phyloP scores from a whole-genome alignment of 2,329 filamentous ascomycete species.

The Rutstroemia sp. region DNA sequence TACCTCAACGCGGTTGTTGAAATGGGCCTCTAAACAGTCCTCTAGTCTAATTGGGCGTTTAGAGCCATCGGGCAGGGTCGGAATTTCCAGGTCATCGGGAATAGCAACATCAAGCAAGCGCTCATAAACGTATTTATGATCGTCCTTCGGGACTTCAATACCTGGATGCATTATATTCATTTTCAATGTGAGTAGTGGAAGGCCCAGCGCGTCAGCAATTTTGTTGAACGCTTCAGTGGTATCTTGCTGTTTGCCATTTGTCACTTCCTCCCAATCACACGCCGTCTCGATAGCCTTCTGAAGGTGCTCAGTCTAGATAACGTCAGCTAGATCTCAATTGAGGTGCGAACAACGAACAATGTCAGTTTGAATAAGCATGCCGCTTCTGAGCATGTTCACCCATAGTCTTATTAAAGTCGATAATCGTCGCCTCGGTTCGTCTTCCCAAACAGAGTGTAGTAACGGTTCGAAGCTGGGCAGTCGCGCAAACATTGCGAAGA shows the following conservation, averaged over 20 bases:
- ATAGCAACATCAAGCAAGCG: conserved; percentile 84
- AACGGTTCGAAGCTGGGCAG: conserved; percentile 90
- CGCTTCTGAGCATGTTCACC: conserved; percentile 85
- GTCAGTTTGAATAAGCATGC: conserved; percentile 77
- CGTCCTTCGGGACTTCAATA: conserved; percentile 71
- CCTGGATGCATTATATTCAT: conserved; percentile 94
- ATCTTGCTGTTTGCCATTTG: conserved; percentile 76
- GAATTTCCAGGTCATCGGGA: conserved; percentile 54
- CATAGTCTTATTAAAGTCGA: conserved; percentile 76
- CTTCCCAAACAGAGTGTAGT: conserved; percentile 64
- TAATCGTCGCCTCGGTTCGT: conserved; percentile 64
- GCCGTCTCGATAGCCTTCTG: conserved; percentile 68
- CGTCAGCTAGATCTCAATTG: conserved; percentile 12
- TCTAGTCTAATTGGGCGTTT: conserved; percentile 72
- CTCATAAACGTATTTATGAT: conserved; percentile 94
- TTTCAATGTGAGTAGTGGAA: conserved; percentile 83
- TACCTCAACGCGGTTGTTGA: conserved; percentile 82
- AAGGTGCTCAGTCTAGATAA: conserved; percentile 63
- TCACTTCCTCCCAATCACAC: conserved; percentile 84
- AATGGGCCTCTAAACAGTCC: conserved; percentile 88
- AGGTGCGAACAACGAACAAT: conserved; percentile 48
- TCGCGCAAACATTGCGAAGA: conserved; percentile 94
- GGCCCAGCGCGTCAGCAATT: conserved; percentile 80
- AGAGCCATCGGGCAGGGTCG: conserved; percentile 27
- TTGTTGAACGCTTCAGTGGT: conserved; percentile 94